Evolutionary conservation across 106 monocot species (phyloP).

Genomic region (Hemerocallis citrina): DNA sequence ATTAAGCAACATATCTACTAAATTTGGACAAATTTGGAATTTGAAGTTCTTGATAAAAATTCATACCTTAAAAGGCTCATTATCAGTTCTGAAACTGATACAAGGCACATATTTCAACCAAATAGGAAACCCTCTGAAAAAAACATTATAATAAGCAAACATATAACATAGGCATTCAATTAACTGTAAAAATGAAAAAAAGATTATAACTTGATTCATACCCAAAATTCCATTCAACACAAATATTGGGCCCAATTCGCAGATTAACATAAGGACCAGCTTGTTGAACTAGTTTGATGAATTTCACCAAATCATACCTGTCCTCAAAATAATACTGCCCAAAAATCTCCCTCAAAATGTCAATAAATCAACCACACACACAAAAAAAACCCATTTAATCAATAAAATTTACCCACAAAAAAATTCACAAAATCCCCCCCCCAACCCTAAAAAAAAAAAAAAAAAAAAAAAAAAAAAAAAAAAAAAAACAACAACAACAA

Average conservation of each 20-base stretch:
- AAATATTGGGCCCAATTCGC: conserved; percentile 35
- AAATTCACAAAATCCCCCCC: background rate
- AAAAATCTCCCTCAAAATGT: background rate
- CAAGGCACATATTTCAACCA: conserved; percentile 37
- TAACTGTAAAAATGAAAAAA: background rate
- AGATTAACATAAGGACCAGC: conserved; percentile 30
- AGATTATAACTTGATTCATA: background rate
- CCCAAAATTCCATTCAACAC: conserved; percentile 50
- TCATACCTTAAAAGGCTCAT: conserved; percentile 27
- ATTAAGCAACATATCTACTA: background rate
- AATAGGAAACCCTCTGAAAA: conserved; percentile 25
- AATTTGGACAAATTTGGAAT: no score
- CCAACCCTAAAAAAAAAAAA: no score
- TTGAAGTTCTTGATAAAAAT: background rate
- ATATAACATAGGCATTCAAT: background rate
- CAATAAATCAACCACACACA: background rate
- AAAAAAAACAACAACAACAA: no score
- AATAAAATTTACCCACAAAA: background rate
- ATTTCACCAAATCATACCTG: conserved; percentile 32
- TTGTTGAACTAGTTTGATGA: conserved; percentile 24
- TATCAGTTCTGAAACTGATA: conserved; percentile 26
- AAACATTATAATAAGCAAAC: background rate
- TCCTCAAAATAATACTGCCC: conserved; percentile 35
- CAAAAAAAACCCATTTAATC: background rate
- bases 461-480: no score